Conservation (phyloP, 768 basidiomycete genomes). For the Suillus subaureus region DNA sequence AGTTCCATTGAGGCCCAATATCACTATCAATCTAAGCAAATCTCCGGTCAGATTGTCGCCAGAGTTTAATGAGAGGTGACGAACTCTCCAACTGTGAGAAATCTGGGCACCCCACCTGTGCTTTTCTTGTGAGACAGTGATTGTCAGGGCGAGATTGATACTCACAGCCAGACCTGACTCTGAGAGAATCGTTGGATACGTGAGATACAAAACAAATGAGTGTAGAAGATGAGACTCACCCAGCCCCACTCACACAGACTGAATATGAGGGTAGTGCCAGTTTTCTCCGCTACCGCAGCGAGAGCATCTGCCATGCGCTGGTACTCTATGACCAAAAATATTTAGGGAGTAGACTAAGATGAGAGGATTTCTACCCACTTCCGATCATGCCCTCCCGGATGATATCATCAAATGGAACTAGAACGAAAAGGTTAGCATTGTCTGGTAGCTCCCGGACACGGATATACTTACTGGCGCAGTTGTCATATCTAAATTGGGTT, state of each 20-base stretch:
- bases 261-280: constrained; percentile 57
- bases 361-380: constrained; percentile 37
- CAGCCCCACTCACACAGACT: constrained; percentile 71
- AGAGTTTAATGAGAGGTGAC: constrained; percentile 11
- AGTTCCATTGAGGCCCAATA: constrained; percentile 47
- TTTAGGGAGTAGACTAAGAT: neutral
- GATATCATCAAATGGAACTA: constrained; percentile 59
- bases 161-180: constrained; percentile 67
- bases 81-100: constrained; percentile 47
- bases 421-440: neutral
- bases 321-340: constrained; percentile 43
- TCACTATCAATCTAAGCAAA: constrained; percentile 18
- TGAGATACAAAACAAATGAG: neutral
- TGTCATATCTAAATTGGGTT: constrained; percentile 49
- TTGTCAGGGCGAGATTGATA: constrained; percentile 26
- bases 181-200: constrained; percentile 20
- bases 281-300: constrained; percentile 41
- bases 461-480: constrained; percentile 50
- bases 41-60: neutral
- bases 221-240: constrained; percentile 37
- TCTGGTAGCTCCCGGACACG: neutral
- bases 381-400: constrained; percentile 55
- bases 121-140: neutral
- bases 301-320: constrained; percentile 63
- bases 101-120: constrained; percentile 38